A percentile compares a stretch with the other conserved stretches of the same genome.
Evolutionary conservation across 148 eudicot genomes (phyloP).

Genomic region (Vaccinium macrocarpon): DNA sequence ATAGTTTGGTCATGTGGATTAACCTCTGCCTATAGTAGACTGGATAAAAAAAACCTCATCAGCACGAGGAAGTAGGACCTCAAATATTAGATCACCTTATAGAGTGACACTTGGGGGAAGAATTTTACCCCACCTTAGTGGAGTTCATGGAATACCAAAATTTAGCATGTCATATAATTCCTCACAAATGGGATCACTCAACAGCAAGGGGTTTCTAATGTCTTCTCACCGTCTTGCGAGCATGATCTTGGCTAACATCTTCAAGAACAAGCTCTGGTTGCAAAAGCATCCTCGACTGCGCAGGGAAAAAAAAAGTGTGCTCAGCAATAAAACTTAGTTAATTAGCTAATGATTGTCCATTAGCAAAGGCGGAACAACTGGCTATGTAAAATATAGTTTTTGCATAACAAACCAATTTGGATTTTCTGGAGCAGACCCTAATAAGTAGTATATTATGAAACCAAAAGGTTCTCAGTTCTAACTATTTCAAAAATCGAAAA

Average conservation of each 20-base stretch:
- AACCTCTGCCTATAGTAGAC: background rate
- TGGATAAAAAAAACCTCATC: background rate
- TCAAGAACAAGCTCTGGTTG: constrained; percentile 94
- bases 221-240: constrained; percentile 86
- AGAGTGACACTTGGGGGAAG: background rate
- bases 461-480: background rate
- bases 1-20: background rate
- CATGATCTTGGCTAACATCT: constrained; percentile 99
- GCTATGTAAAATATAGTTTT: background rate
- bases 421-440: background rate
- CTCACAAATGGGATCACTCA: background rate
- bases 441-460: background rate
- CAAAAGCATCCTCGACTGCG: constrained; percentile 97
- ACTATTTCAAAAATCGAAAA: background rate
- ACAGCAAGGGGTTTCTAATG: background rate
- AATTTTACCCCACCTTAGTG: background rate
- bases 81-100: background rate
- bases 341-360: background rate
- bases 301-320: background rate
- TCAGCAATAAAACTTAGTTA: background rate
- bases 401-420: no score
- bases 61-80: background rate
- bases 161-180: background rate
- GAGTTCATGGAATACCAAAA: background rate
- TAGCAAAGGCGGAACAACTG: background rate